Conservation (phyloP, 768 basidiomycete genomes). For the Piloderma croceum region DNA sequence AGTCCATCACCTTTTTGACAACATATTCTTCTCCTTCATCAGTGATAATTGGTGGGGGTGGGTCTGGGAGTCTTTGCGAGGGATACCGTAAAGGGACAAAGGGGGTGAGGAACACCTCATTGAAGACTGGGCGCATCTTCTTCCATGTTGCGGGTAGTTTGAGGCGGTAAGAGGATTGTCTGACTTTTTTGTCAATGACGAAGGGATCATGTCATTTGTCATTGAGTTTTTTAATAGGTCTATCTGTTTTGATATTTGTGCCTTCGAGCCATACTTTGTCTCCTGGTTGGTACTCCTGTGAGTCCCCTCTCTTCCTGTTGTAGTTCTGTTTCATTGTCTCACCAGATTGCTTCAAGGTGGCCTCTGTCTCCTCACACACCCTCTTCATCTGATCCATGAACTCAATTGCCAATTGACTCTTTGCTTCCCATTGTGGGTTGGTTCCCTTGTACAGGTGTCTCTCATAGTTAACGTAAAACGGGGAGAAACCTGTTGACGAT, state of each 20-base stretch:
- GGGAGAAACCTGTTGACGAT: conserved; percentile 22
- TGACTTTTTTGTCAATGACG: conserved; percentile 17
- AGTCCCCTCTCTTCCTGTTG: conserved; percentile 7
- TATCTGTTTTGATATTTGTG: too few species aligned
- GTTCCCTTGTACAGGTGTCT: conserved; percentile 12
- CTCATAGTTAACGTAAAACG: conserved; percentile 26
- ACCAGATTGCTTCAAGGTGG: conserved; percentile 16
- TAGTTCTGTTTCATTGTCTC: conserved; percentile 22
- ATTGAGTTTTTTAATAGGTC: too few species aligned
- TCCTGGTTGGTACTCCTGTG: too few species aligned
- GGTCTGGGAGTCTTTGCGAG: conserved; percentile 8
- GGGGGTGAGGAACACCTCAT: conserved; percentile 7
- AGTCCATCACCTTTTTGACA: conserved; percentile 20
- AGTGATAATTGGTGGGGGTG: too few species aligned
- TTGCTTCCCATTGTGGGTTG: not conserved
- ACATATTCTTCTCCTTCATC: too few species aligned
- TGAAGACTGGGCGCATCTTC: too few species aligned
- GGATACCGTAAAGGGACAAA: conserved; percentile 9
- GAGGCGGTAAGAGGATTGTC: conserved; percentile 17
- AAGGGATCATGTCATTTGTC: conserved; percentile 18
- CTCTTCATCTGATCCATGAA: conserved; percentile 16
- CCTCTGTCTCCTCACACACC: too few species aligned
- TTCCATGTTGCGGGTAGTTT: conserved; percentile 20
- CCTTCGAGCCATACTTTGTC: too few species aligned
- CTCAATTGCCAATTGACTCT: conserved; percentile 11